phyloP scores from a whole-genome alignment of 1,139 yeast species.

The Blastobotrys illinoisensis region DNA sequence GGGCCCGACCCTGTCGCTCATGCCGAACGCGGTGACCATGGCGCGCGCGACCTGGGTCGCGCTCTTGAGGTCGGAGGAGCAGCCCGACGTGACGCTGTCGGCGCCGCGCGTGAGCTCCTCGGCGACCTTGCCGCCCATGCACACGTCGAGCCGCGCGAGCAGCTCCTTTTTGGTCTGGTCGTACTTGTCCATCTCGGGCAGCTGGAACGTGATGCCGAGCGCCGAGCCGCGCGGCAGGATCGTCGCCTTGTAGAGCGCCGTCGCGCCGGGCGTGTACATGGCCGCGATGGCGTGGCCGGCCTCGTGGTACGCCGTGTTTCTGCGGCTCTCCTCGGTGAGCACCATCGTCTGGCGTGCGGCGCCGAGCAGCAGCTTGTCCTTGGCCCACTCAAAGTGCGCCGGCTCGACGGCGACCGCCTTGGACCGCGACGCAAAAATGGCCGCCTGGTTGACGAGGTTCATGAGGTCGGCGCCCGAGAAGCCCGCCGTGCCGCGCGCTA shows the following conservation, averaged over 20 bases:
- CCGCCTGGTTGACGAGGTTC: constrained; percentile 96
- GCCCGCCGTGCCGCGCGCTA: constrained; percentile 98
- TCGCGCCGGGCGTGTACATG: constrained; percentile 90
- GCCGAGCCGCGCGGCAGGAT: constrained; percentile 96
- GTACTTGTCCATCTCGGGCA: constrained; percentile 97
- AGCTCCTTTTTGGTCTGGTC: constrained; percentile 89
- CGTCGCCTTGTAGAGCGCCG: constrained; percentile 93
- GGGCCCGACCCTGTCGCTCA: constrained; percentile 93
- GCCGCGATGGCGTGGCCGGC: constrained; percentile 99
- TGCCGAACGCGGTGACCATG: constrained; percentile 95
- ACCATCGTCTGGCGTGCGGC: constrained; percentile 98
- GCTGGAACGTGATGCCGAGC: constrained; percentile 90
- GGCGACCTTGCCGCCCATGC: constrained; percentile 99
- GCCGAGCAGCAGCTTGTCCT: constrained; percentile 94
- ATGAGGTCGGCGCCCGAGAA: constrained; percentile 94
- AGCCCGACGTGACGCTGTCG: constrained; percentile 90
- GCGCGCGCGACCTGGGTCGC: constrained; percentile 95
- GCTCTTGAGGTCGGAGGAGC: constrained; percentile 81
- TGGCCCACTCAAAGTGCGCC: constrained; percentile 97
- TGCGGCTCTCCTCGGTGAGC: constrained; percentile 88
- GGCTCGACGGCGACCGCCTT: constrained; percentile 87
- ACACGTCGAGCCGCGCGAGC: constrained; percentile 86
- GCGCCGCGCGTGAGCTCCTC: constrained; percentile 89
- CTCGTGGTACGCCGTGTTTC: constrained; percentile 95
- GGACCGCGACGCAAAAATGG: constrained; percentile 90